These are phyloP conservation scores for Astrothelium subdiscretum DNA, from an alignment of 495 filamentous ascomycete species.

Conservation along the genomic window DNA sequence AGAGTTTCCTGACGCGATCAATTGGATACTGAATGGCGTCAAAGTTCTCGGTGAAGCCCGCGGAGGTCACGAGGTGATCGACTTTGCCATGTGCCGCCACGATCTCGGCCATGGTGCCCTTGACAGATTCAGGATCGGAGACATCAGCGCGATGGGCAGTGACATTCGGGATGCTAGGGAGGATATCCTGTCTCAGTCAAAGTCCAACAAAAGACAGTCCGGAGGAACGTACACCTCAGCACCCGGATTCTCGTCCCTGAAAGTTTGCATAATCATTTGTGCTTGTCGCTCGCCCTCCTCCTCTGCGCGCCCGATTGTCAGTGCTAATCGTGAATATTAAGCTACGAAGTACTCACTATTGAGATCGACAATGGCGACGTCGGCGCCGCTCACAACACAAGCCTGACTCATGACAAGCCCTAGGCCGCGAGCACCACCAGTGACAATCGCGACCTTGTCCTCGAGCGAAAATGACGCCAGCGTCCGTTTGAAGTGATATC, in stretches of 20 bases:
- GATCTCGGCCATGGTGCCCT: conserved; percentile 56
- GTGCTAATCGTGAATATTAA: conserved; percentile 3
- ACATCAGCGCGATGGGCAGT: conserved; percentile 88
- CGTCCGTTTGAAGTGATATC: conserved; percentile 59
- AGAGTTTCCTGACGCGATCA: conserved; percentile 81
- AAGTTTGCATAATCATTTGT: conserved; percentile 55
- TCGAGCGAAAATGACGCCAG: conserved; percentile 68
- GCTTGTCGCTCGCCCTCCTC: conserved; percentile 75
- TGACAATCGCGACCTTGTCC: conserved; percentile 65
- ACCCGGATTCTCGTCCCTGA: conserved; percentile 65
- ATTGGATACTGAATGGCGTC: conserved; percentile 78
- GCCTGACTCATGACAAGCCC: conserved; percentile 88
- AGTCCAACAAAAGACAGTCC: not conserved
- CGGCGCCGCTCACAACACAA: conserved; percentile 72
- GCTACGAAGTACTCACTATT: conserved; percentile 52
- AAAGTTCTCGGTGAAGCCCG: conserved; percentile 93
- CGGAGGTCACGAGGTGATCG: conserved; percentile 87
- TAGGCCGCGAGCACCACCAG: conserved; percentile 74
- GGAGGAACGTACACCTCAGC: conserved; percentile 46
- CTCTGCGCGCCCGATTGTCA: conserved; percentile 35
- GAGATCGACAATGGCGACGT: conserved; percentile 85
- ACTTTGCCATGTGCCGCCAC: conserved; percentile 62
- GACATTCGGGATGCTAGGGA: conserved; percentile 58
- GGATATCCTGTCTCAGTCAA: conserved; percentile 3
- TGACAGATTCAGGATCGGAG: conserved; percentile 63